phyloP scores from a whole-genome alignment of 2,329 filamentous ascomycete genomes.

The Fusarium napiforme region DNA sequence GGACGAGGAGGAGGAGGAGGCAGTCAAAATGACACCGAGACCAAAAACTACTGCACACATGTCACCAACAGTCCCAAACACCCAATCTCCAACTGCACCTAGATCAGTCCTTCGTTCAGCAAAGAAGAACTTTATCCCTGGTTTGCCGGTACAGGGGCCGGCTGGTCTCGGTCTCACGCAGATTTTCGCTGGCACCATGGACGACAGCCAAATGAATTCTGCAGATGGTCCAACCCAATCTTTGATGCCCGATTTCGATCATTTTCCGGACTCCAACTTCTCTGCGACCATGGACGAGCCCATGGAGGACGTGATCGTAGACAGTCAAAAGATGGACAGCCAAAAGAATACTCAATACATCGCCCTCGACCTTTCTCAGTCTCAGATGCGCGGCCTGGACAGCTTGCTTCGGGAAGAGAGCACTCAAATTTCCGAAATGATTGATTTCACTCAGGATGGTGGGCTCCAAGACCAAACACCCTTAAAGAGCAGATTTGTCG shows the following conservation, averaged over 20 bases:
- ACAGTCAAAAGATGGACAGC: conserved; percentile 54
- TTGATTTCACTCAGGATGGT: conserved; percentile 83
- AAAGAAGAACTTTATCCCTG: conserved; percentile 76
- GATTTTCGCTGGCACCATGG: conserved; percentile 91
- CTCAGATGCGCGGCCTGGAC: conserved; percentile 68
- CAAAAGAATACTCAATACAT: conserved; percentile 58
- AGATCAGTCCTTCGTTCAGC: conserved; percentile 75
- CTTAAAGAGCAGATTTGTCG: conserved; percentile 73
- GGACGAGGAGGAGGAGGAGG: conserved; percentile 57
- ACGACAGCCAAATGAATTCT: conserved; percentile 63
- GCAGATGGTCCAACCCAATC: conserved; percentile 54
- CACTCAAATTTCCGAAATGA: conserved; percentile 75
- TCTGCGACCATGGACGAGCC: conserved; percentile 68
- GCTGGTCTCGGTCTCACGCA: conserved; percentile 83
- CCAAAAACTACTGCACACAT: conserved; percentile 55
- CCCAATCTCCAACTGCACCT: conserved; percentile 64
- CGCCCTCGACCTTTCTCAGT: conserved; percentile 68
- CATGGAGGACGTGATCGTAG: conserved; percentile 62
- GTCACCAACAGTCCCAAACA: conserved; percentile 56
- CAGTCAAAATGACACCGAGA: conserved; percentile 60
- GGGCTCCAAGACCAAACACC: conserved; percentile 81
- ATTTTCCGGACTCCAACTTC: conserved; percentile 69
- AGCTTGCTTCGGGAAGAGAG: conserved; percentile 61
- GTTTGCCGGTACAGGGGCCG: conserved; percentile 68
- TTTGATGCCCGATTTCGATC: conserved; percentile 67